A percentile compares a stretch with the other conserved stretches of the same genome.
These are phyloP conservation scores for Cochlearia excelsa DNA, from an alignment of 345 rosid species.

Conservation along the genomic window DNA sequence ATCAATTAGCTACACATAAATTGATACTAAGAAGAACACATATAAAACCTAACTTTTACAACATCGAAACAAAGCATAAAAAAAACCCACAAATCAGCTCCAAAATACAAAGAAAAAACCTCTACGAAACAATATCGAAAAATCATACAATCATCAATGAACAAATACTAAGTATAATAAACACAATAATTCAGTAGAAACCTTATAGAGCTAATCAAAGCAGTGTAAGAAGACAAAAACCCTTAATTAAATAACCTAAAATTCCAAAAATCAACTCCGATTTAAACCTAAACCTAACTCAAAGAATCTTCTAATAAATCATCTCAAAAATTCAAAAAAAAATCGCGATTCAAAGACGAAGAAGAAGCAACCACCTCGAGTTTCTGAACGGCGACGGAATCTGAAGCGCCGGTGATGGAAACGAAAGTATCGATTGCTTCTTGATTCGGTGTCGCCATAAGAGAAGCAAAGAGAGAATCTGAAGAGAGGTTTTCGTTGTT, in stretches of 20 bases:
- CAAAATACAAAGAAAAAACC: neutral
- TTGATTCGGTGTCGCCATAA: constrained; percentile 73
- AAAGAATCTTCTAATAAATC: neutral
- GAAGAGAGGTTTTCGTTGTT: constrained; percentile 12
- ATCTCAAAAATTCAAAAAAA: neutral
- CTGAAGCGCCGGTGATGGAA: constrained; percentile 79
- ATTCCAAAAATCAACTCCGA: constrained; percentile 12
- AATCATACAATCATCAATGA: constrained; percentile 15
- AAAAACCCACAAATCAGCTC: constrained; percentile 1
- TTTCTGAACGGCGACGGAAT: constrained; percentile 60
- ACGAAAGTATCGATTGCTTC: constrained; percentile 82
- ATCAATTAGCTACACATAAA: neutral
- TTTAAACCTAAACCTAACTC: constrained; percentile 1
- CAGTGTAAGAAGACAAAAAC: constrained; percentile 36
- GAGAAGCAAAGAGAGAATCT: constrained; percentile 4
- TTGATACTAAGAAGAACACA: neutral
- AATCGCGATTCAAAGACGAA: constrained; percentile 9
- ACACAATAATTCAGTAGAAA: constrained; percentile 11
- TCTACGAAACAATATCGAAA: neutral
- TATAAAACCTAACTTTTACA: neutral
- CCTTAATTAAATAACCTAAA: constrained; percentile 24
- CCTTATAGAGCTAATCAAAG: constrained; percentile 13
- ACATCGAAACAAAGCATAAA: neutral
- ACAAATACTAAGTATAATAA: neutral
- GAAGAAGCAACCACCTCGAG: constrained; percentile 54